Conservation (phyloP, 768 basidiomycete genomes). For the Mycena sanguinolenta region DNA sequence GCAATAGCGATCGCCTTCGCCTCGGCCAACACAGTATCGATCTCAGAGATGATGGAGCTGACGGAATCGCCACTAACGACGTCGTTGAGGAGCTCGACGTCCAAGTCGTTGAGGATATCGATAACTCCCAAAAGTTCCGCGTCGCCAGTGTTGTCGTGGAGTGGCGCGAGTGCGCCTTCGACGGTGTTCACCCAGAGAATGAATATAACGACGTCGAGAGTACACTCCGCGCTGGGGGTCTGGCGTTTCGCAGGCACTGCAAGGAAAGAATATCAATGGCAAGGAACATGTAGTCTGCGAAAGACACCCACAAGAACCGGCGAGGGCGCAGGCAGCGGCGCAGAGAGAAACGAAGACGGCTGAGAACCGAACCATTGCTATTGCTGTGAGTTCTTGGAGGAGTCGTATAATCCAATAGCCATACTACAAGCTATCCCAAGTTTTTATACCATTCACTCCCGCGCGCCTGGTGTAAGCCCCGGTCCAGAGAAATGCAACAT, state of each 20-base stretch:
- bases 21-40: conserved; percentile 12
- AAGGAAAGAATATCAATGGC: conserved; percentile 7
- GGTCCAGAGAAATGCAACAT: too few relatives aligned
- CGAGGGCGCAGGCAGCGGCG: conserved; percentile 17
- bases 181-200: conserved; percentile 14
- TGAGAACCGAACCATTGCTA: conserved; percentile 19
- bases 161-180: neutral
- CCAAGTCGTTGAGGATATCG: conserved; percentile 9
- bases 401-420: conserved; percentile 16
- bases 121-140: conserved; percentile 9
- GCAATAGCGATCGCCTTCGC: conserved; percentile 6
- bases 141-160: conserved; percentile 1
- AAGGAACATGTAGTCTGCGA: conserved; percentile 14
- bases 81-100: conserved; percentile 7
- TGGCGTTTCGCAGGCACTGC: conserved; percentile 17
- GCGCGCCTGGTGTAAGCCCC: neutral
- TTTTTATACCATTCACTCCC: conserved; percentile 4
- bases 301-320: conserved; percentile 14
- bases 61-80: conserved; percentile 10
- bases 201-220: conserved; percentile 10
- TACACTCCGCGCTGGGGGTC: conserved; percentile 14
- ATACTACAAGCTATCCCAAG: conserved; percentile 11
- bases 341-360: conserved; percentile 19
- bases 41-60: neutral
- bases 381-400: conserved; percentile 19